Conservation (phyloP, 1,284 basidiomycete genomes). For the Heterobasidion annosum region DNA sequence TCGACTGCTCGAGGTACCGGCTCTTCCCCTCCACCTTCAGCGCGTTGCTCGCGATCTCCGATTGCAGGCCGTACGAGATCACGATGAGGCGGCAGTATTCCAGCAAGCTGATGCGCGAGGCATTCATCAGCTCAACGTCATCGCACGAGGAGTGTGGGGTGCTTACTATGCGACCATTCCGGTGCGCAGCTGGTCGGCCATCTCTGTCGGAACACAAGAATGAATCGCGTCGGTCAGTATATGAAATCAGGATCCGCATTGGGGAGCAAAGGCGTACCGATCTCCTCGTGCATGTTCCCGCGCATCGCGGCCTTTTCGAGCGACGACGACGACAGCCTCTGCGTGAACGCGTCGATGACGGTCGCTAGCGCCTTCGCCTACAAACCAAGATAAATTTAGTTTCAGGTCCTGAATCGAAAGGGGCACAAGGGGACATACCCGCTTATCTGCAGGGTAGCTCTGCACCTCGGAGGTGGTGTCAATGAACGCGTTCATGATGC, state of each 20-base stretch:
- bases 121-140: background rate
- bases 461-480: conserved; percentile 8
- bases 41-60: conserved; percentile 5
- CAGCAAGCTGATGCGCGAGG: conserved; percentile 13
- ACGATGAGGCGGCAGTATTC: conserved; percentile 25
- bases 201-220: background rate
- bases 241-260: background rate
- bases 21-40: background rate
- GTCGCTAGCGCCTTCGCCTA: conserved; percentile 5
- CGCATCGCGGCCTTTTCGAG: conserved; percentile 4
- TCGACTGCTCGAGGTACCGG: conserved; percentile 14
- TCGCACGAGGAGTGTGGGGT: background rate
- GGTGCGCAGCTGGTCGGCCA: conserved; percentile 13
- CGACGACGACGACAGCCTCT: conserved; percentile 4
- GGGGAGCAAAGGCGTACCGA: background rate
- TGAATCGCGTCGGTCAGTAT: background rate
- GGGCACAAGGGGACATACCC: background rate
- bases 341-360: conserved; percentile 5
- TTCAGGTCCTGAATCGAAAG: background rate
- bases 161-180: conserved; percentile 20
- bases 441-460: background rate
- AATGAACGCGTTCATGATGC: conserved; percentile 21
- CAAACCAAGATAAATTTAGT: too few species aligned
- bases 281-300: background rate
- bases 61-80: conserved; percentile 22